Evolutionary conservation across 192 early-diverging fungal species (phyloP).

Genomic region (Coemansia aciculifera): DNA sequence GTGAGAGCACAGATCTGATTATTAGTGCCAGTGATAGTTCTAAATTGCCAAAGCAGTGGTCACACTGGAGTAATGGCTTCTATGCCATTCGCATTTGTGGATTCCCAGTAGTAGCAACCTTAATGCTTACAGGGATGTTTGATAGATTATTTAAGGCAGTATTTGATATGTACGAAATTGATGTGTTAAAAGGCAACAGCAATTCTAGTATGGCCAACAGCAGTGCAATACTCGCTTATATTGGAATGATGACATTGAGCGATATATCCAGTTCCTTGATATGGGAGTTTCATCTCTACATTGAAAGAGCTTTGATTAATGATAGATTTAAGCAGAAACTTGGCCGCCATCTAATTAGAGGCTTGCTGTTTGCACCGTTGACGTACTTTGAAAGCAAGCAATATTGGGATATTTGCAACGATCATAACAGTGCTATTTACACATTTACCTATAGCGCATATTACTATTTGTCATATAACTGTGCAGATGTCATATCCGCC

Average conservation of each 20-base stretch:
- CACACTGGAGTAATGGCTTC: conserved; percentile 58
- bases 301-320: background rate
- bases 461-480: background rate
- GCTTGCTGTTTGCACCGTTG: background rate
- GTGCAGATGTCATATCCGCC: background rate
- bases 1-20: background rate
- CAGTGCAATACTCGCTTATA: background rate
- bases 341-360: background rate
- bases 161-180: background rate
- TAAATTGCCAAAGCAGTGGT: background rate
- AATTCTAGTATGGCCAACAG: background rate
- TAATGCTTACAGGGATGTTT: background rate
- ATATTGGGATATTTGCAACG: background rate
- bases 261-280: background rate
- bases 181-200: conserved; percentile 1
- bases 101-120: background rate
- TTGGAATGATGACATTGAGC: background rate
- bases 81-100: conserved; percentile 28
- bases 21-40: background rate
- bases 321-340: background rate
- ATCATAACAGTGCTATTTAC: background rate
- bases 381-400: background rate
- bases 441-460: background rate
- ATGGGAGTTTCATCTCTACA: background rate
- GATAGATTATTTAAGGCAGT: background rate